Evolutionary conservation across 2,329 filamentous ascomycete genomes (phyloP).

Genomic region (Pseudonectria buxi): DNA sequence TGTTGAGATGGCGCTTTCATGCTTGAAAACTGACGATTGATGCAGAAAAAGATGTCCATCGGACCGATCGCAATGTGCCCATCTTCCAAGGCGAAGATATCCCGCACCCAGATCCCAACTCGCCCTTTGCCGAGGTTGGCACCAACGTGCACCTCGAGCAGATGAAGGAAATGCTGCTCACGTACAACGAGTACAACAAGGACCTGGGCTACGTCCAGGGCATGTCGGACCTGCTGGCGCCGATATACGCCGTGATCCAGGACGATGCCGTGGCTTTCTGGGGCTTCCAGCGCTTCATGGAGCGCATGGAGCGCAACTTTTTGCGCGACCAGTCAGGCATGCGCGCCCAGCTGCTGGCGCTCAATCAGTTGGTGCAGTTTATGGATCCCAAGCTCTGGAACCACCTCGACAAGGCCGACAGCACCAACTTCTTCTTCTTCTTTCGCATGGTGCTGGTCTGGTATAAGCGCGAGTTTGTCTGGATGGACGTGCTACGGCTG

Average conservation of each 20-base stretch:
- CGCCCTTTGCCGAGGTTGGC: constrained; percentile 84
- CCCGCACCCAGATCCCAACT: constrained; percentile 91
- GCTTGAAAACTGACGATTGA: constrained; percentile 1
- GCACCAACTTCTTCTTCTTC: constrained; percentile 99
- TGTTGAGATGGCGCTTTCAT: constrained; percentile 1
- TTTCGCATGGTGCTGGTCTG: constrained; percentile 98
- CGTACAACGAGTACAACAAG: constrained; percentile 96
- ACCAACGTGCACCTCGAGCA: constrained; percentile 98
- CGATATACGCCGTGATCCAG: constrained; percentile 94
- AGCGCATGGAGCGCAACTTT: constrained; percentile 96
- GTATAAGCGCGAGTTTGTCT: constrained; percentile 97
- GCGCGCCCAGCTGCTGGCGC: constrained; percentile 80
- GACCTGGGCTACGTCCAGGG: constrained; percentile 96
- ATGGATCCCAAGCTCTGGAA: constrained; percentile 93
- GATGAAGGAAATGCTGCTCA: constrained; percentile 98
- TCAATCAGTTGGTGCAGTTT: constrained; percentile 92
- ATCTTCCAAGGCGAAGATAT: constrained; percentile 95
- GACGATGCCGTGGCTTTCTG: constrained; percentile 96
- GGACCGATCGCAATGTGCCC: constrained; percentile 90
- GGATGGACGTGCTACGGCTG: constrained; percentile 75
- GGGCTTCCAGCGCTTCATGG: constrained; percentile 94
- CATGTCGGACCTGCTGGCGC: constrained; percentile 94
- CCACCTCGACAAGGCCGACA: constrained; percentile 83
- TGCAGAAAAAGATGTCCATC: constrained; percentile 95
- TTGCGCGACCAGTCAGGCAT: constrained; percentile 93